These are phyloP conservation scores for Strobilomyces echinocephalus DNA, from an alignment of 768 basidiomycete species.

Conservation along the genomic window DNA sequence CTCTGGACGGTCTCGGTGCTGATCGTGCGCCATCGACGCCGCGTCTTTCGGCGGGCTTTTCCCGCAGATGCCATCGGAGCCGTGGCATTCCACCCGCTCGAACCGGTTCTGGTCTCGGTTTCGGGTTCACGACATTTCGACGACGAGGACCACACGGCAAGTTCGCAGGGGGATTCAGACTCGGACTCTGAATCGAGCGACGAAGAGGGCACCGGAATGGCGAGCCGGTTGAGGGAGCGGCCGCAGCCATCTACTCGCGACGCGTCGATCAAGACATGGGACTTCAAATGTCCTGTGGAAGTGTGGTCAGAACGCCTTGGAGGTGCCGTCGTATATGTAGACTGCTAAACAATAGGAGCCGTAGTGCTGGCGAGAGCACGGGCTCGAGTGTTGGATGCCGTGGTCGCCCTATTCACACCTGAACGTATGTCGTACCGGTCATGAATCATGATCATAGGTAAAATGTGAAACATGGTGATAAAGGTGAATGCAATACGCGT, in stretches of 20 bases:
- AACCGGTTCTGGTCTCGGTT: conserved; percentile 53
- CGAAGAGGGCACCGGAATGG: not conserved
- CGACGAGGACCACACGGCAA: not conserved
- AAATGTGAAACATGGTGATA: conserved; percentile 17
- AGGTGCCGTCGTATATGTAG: too few species aligned
- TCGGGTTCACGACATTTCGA: conserved; percentile 79
- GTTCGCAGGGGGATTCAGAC: conserved; percentile 3
- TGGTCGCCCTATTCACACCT: too few species aligned
- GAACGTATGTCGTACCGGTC: conserved; percentile 3
- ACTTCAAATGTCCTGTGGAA: conserved; percentile 1
- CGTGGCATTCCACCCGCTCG: conserved; percentile 66
- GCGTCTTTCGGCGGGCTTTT: not conserved
- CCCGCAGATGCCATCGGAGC: conserved; percentile 66
- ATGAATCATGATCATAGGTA: conserved; percentile 20
- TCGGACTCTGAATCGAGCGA: conserved; percentile 18
- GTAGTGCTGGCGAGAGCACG: too few species aligned
- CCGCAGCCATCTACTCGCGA: conserved; percentile 21
- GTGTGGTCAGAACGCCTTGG: not conserved
- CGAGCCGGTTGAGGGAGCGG: conserved; percentile 8
- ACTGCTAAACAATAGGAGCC: too few species aligned
- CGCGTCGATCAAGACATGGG: conserved; percentile 28
- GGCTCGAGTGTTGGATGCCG: too few species aligned
- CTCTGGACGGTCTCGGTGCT: not conserved
- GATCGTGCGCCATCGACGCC: not conserved
- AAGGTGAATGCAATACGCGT: conserved; percentile 5